Evolutionary conservation across 176 grass and related monocot genomes (phyloP), one percentile per base, ranked within the genome.

Genomic region (Alloteropsis semialata): DNA sequence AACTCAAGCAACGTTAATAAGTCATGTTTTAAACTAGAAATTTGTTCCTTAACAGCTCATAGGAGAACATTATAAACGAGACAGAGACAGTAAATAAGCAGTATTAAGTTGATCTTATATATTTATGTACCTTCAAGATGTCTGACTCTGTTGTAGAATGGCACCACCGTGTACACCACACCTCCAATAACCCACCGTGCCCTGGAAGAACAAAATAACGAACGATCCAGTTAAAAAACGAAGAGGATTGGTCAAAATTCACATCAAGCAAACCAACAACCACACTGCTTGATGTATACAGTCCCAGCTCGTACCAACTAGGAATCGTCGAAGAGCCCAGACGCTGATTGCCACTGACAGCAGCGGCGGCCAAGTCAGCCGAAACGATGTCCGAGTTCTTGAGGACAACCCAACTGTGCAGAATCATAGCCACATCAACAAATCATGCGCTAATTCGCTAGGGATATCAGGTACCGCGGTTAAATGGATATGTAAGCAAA

Each of bases 81-180:
- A 19, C n/a, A 4, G 32, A 27, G 58, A 68, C 3, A 30, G 50
- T 28, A 34, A 74, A 50, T 19, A 69, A 19, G 15, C 4, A 19
- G 3, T 0, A 46, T 22, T 22, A 39, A 55, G 56, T 54, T 33
- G 6, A 18, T 46, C 43, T 6, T 42, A 3, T 29, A 37, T 6
- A 19, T 0, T 33, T 33, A 5, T 59, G 38, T 86, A 91, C 92
- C 86, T 89, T 89, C 92, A 18, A 73, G 15, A 49, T 79, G 17
- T 17, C 61, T 36, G 30, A 89, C 59, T 84, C 86, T 94, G 24
- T 77, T 87, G 76, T 89, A 94, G 51, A 91, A 63, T 14, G 92
- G 86, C 22, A 87, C 80, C 16, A 83, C 86, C 3, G 78, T 59
- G 51, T 29, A 72, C 30, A 89, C 65, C 36, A 91, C 72, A 37